Evolutionary conservation across 805 yeast genomes (phyloP).

Genomic region (Limtongozyma cylindracea): DNA sequence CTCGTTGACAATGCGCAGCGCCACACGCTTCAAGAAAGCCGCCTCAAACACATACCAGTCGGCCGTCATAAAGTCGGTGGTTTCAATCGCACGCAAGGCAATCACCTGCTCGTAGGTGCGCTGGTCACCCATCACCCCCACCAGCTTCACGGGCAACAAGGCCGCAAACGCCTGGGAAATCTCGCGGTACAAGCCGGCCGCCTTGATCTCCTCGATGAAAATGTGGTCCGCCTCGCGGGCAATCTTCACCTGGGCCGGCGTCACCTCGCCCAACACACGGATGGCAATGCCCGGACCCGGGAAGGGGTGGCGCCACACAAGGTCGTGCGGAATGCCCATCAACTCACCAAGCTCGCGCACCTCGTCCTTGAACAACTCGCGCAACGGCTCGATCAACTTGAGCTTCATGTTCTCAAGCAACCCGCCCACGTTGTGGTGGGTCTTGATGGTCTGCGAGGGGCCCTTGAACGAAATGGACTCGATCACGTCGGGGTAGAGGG

Average conservation of each 20-base stretch:
- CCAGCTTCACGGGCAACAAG: conserved; percentile 89
- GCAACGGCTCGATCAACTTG: conserved; percentile 92
- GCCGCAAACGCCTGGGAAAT: conserved; percentile 98
- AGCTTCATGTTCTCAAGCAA: conserved; percentile 93
- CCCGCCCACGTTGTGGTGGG: conserved; percentile 99
- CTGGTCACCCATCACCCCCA: conserved; percentile 99
- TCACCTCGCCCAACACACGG: conserved; percentile 92
- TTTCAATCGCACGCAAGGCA: conserved; percentile 95
- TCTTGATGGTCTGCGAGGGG: conserved; percentile 97
- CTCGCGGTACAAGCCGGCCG: conserved; percentile 76
- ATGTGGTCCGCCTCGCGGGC: conserved; percentile 95
- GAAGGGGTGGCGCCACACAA: conserved; percentile 99
- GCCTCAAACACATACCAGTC: conserved; percentile 96
- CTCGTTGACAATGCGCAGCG: conserved; percentile 93
- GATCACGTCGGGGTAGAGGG: conserved; percentile 93
- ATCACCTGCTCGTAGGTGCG: conserved; percentile 98
- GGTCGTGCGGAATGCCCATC: conserved; percentile 84
- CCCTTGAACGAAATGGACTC: conserved; percentile 98
- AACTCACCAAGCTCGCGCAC: conserved; percentile 91
- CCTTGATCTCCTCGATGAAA: conserved; percentile 86
- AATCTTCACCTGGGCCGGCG: conserved; percentile 77
- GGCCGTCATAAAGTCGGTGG: conserved; percentile 97
- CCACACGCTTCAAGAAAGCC: conserved; percentile 72
- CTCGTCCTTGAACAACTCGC: conserved; percentile 97
- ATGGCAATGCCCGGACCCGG: conserved; percentile 99